These are phyloP conservation scores for Tricholoma hemisulphureum DNA, from an alignment of 768 basidiomycete genomes.

Conservation along the genomic window DNA sequence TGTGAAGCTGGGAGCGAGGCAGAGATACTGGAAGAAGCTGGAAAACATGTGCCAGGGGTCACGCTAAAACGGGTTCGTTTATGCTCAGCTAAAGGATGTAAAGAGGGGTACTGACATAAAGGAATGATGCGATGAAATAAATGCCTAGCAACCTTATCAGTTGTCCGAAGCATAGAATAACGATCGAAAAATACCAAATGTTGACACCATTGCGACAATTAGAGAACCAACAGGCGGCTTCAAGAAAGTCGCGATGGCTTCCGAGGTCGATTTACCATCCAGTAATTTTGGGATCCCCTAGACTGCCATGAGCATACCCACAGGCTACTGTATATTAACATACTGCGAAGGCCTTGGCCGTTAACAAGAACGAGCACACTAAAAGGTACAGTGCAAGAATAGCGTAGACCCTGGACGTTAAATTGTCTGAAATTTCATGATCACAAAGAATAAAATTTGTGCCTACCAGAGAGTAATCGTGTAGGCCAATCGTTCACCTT, in stretches of 20 bases:
- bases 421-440: background rate
- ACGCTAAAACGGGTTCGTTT: slow-evolving; percentile 44
- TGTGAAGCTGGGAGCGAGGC: slow-evolving; percentile 88
- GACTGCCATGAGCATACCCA: background rate
- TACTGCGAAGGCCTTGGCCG: slow-evolving; percentile 75
- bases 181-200: slow-evolving; percentile 59
- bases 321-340: slow-evolving; percentile 16
- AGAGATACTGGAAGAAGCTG: slow-evolving; percentile 88
- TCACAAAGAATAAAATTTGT: background rate
- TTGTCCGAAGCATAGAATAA: background rate
- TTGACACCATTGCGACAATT: slow-evolving; percentile 85
- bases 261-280: slow-evolving; percentile 42
- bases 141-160: slow-evolving; percentile 47
- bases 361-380: slow-evolving; percentile 84
- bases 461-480: slow-evolving; percentile 69
- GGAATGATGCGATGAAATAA: slow-evolving; percentile 79
- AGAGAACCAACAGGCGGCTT: slow-evolving; percentile 74
- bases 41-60: slow-evolving; percentile 99
- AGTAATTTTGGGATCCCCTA: slow-evolving; percentile 56
- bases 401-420: slow-evolving; percentile 67
- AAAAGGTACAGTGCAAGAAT: slow-evolving; percentile 81
- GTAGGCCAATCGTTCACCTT: slow-evolving; percentile 80
- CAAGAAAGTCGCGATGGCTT: slow-evolving; percentile 64
- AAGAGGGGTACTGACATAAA: slow-evolving; percentile 60
- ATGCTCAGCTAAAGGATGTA: background rate